These are phyloP conservation scores for Neurospora sp. DNA, from an alignment of 495 filamentous ascomycete genomes.

Conservation along the genomic window DNA sequence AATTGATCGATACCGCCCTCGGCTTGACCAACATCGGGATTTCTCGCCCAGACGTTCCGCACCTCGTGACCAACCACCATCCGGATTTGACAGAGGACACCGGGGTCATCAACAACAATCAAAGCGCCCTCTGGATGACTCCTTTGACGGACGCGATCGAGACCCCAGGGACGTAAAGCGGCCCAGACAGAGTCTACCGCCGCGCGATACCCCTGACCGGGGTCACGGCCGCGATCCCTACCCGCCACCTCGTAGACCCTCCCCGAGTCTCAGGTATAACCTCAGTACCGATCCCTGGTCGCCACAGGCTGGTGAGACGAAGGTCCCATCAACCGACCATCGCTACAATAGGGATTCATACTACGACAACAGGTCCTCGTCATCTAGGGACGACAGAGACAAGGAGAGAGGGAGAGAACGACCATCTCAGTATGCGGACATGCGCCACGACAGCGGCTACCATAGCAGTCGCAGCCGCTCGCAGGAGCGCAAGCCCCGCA, in stretches of 20 bases:
- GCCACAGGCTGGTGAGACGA: slow-evolving; percentile 16
- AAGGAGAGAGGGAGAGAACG: not conserved
- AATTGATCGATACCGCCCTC: not conserved
- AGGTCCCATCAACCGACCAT: not conserved
- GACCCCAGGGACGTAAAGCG: slow-evolving; percentile 13
- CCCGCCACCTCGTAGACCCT: slow-evolving; percentile 1
- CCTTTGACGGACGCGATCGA: not conserved
- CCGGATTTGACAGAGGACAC: slow-evolving; percentile 1
- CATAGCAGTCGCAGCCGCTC: slow-evolving; percentile 18
- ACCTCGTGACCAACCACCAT: not conserved
- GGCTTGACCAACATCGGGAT: not conserved
- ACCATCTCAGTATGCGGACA: slow-evolving; percentile 1
- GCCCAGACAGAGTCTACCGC: not conserved
- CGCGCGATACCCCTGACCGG: not conserved
- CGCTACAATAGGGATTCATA: slow-evolving; percentile 3
- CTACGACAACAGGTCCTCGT: slow-evolving; percentile 1
- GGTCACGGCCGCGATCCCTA: not conserved
- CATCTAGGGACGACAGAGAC: slow-evolving; percentile 10
- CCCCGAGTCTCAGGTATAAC: slow-evolving; percentile 3
- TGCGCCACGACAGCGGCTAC: slow-evolving; percentile 24
- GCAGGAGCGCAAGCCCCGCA: not conserved
- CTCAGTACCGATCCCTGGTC: slow-evolving; percentile 16
- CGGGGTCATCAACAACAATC: not conserved
- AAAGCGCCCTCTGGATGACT: slow-evolving; percentile 14
- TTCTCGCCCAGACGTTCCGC: not conserved